Percentiles rank a stretch among this genome's conserved stretches.
Conservation (phyloP, 2,329 filamentous ascomycete genomes). For the Talaromyces funiculosus region DNA sequence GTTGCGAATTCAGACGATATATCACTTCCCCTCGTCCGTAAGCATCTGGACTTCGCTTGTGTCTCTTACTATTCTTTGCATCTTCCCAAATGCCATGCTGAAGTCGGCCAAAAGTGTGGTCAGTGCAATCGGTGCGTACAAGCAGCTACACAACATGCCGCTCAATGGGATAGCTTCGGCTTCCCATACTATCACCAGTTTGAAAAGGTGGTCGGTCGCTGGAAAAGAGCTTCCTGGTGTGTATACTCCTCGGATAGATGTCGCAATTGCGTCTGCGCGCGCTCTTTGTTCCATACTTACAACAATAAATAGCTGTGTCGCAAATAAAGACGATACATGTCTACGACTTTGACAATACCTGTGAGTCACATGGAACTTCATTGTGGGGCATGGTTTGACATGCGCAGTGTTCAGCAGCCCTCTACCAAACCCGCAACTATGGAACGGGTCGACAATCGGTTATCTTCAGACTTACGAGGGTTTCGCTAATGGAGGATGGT, state of each 20-base stretch:
- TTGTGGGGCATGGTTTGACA: not conserved
- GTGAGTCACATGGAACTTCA: conserved; percentile 41
- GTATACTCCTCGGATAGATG: too few species aligned
- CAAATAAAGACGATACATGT: conserved; percentile 77
- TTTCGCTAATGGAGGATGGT: conserved; percentile 86
- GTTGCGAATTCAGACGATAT: not conserved
- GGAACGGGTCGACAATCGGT: conserved; percentile 73
- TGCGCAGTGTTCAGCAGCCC: conserved; percentile 78
- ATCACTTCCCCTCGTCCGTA: not conserved
- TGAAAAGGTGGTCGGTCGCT: conserved; percentile 79
- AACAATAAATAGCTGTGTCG: conserved; percentile 47
- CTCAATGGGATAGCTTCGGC: conserved; percentile 24
- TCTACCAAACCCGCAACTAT: conserved; percentile 80
- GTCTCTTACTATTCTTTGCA: not conserved
- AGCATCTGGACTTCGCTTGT: not conserved
- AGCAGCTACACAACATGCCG: conserved; percentile 19
- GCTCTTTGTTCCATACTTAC: not conserved
- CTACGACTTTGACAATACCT: conserved; percentile 97
- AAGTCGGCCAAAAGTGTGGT: conserved; percentile 34
- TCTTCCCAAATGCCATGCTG: conserved; percentile 20
- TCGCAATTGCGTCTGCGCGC: conserved; percentile 16
- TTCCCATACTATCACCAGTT: conserved; percentile 60
- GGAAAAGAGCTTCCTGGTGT: conserved; percentile 65
- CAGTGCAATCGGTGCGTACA: conserved; percentile 19
- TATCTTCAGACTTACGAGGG: conserved; percentile 68